Evolutionary conservation across 2,329 filamentous ascomycete species (phyloP), one percentile per base, ranked within the genome.

Genomic region (Dothidotthia symphoricarpi): DNA sequence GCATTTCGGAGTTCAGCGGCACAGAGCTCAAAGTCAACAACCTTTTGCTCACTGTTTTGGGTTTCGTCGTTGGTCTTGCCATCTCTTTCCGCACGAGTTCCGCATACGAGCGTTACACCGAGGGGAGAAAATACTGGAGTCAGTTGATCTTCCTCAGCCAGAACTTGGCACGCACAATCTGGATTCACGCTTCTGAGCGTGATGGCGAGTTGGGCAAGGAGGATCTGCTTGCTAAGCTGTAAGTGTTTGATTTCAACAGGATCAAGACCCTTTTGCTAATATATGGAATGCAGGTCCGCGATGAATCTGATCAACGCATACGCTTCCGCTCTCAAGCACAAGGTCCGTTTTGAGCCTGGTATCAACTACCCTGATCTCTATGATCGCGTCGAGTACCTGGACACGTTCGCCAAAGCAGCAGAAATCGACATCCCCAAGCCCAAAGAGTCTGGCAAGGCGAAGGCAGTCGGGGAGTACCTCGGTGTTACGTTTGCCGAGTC

Each of bases 281-380:
- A 53, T 22, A 48, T 24, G 0, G 24, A 16, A 31, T 15, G 24
- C 32, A 75, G 72, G 24, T 82, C 82, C 12, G 81, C 81, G 6
- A 78, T 93, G 65, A 91, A 93, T 61, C 74, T 93, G 6, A 75
- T 93, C 47, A 77, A 88, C 17, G 85, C 86, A 2, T 93, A 86
- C 54, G 77, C 86, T n/a, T 74, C 86, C 13, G 70, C 88, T 2
- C 73, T 94, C 42, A 91, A 91, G 70, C 88, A 93, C 68, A 83
- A 82, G 55, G 77, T 94, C 22, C 85, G 88, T 22, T 91, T 91
- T 63, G 87, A 94, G 62, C 87, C 88, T 1, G 87, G 86, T 54
- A 81, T 83, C 24, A 78, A 83, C 36, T 91, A 93, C 62, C 77
- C 83, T 1, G 88, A 93, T 56, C 73, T 94, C 4, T 70, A 78